These are phyloP conservation scores for Penicillium sp. DNA, from an alignment of 2,329 filamentous ascomycete species.

Conservation along the genomic window DNA sequence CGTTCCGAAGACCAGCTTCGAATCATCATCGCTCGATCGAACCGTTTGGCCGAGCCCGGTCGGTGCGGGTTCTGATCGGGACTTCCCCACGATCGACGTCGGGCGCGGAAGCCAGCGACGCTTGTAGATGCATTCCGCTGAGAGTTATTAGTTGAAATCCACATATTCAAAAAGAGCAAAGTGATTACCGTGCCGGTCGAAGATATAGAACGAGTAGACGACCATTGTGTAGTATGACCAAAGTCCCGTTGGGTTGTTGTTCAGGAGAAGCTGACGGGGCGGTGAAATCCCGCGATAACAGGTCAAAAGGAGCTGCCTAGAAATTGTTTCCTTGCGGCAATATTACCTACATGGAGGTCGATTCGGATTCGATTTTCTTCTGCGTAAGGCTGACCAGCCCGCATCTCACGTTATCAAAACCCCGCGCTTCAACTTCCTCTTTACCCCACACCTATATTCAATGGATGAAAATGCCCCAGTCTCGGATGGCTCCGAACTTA, in stretches of 20 bases:
- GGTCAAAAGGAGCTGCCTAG: conserved; percentile 20
- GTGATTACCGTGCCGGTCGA: conserved; percentile 86
- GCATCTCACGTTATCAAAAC: conserved; percentile 20
- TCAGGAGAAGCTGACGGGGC: conserved; percentile 23
- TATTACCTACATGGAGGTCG: neutral
- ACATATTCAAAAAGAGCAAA: neutral
- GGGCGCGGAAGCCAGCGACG: conserved; percentile 74
- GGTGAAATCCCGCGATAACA: conserved; percentile 23
- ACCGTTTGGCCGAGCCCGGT: conserved; percentile 41
- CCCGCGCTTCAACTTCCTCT: conserved; percentile 17
- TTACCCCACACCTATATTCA: conserved; percentile 25
- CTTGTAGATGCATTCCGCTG: conserved; percentile 97
- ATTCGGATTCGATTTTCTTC: neutral
- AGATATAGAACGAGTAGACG: conserved; percentile 98
- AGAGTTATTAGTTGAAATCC: conserved; percentile 10
- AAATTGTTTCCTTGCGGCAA: conserved; percentile 2
- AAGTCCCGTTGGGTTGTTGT: conserved; percentile 16
- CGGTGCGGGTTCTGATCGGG: conserved; percentile 46
- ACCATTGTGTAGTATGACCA: conserved; percentile 64
- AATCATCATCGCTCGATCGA: conserved; percentile 72
- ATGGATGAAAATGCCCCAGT: conserved; percentile 16
- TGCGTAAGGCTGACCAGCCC: conserved; percentile 26
- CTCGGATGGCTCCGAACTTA: conserved; percentile 15
- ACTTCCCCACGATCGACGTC: conserved; percentile 47
- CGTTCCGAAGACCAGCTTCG: conserved; percentile 95